Conservation (phyloP, 106 monocot species). For the Allium fistulosum region DNA sequence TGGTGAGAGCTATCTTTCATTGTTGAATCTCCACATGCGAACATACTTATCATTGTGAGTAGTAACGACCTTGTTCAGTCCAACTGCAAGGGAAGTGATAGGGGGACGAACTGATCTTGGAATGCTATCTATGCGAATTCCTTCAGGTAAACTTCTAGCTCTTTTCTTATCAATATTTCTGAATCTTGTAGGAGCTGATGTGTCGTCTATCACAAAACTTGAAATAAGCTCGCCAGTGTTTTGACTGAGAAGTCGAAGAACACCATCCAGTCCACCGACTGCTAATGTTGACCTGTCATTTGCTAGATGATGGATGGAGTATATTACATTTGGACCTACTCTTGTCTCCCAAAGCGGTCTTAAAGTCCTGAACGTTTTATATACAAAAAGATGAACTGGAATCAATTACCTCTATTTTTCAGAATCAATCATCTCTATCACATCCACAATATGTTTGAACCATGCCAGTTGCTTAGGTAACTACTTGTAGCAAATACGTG, state of each 20-base stretch:
- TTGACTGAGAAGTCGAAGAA: slow-evolving; percentile 75
- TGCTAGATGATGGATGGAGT: slow-evolving; percentile 43
- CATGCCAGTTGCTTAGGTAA: no score
- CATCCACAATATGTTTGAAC: no score
- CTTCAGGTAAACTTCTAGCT: slow-evolving; percentile 17
- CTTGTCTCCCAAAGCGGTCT: slow-evolving; percentile 79
- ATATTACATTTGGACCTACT: slow-evolving; percentile 77
- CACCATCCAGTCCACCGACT: slow-evolving; percentile 73
- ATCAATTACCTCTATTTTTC: background rate
- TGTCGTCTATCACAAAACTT: slow-evolving; percentile 27
- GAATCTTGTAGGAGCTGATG: background rate
- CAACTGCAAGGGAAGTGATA: slow-evolving; percentile 70
- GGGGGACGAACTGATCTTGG: slow-evolving; percentile 49
- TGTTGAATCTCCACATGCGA: slow-evolving; percentile 65
- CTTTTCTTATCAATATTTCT: slow-evolving; percentile 12
- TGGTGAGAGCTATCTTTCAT: no score
- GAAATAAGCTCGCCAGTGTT: slow-evolving; percentile 62
- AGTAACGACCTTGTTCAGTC: slow-evolving; percentile 80
- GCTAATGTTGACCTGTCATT: slow-evolving; percentile 55
- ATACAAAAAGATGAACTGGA: background rate
- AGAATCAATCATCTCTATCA: no score
- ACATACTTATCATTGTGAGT: slow-evolving; percentile 66
- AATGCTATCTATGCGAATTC: slow-evolving; percentile 37
- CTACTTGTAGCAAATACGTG: no score
- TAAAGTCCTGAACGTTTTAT: slow-evolving; percentile 40